Evolutionary conservation across 768 basidiomycete genomes (phyloP), one percentile per base, ranked within the genome.

Genomic region (Fistulinella prunicolor): DNA sequence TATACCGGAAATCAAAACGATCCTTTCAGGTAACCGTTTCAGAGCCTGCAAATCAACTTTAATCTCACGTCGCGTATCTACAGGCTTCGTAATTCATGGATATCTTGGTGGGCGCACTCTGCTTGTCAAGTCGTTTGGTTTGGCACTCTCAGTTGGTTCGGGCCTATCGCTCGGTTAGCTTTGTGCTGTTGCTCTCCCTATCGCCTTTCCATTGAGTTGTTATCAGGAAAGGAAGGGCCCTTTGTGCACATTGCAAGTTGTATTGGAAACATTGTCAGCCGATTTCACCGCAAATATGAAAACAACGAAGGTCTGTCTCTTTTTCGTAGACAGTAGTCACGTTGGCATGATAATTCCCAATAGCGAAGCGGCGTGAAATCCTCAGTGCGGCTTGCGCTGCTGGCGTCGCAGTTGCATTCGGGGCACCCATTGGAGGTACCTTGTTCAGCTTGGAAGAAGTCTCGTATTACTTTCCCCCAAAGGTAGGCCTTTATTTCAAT

Each of bases 371-470:
- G 38, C 83, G 96, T 40, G 96, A 98, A 70, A 85, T 99, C 45
- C 72, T 99, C 30, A 94, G 90, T 51, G 96, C 96, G 10, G 94
- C 94, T 23, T 91, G 93, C 64, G 96, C 95, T 6, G 96, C 96
- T 20, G 96, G 96, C 23, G 96, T 99, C 10, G 90, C 95, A 6
- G 95, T 98, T 21, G 91, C 94, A 0, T 97, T 98, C 61, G 95
- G 95, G 38, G 94, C 95, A 0, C 96, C 96, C 1, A 90, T 99
- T 38, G 95, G 92, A 20, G 92, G 93, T 12, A 92, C 90, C 1
- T 64, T 95, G 43, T 95, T 95, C 66, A 91, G 91, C 54, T 70
- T 97, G 55, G 95, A 98, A 67, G 95, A 98, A 66, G 94, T 95
- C 6, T 90, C 88, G 4, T 95, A 95, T 65, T 98, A 90, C 69